Percentiles rank a stretch among this genome's conserved stretches.
These are phyloP conservation scores for Aspergillus hortae DNA, from an alignment of 2,329 filamentous ascomycete species.

Conservation along the genomic window DNA sequence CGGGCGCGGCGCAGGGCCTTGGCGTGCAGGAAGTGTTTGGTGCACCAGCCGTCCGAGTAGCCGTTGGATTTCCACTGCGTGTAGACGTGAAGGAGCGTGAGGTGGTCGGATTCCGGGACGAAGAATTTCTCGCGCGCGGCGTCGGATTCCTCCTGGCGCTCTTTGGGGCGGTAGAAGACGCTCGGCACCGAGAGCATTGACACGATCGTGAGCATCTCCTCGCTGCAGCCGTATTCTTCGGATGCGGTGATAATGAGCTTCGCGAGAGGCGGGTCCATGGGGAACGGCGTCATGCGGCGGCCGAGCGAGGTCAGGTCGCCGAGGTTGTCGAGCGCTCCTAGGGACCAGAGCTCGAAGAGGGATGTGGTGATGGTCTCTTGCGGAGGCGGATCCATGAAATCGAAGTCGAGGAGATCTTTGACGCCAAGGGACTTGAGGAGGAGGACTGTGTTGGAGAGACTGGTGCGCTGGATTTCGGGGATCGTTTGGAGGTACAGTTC, in stretches of 20 bases:
- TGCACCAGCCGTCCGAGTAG: slow-evolving; percentile 86
- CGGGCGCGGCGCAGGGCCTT: slow-evolving; percentile 88
- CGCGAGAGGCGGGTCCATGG: slow-evolving; percentile 93
- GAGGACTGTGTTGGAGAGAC: slow-evolving; percentile 89
- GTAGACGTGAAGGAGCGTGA: slow-evolving; percentile 94
- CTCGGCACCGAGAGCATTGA: slow-evolving; percentile 96
- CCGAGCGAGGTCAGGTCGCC: slow-evolving; percentile 87
- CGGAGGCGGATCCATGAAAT: slow-evolving; percentile 98
- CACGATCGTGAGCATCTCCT: slow-evolving; percentile 98
- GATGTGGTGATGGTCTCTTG: slow-evolving; percentile 98
- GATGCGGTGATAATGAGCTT: slow-evolving; percentile 92
- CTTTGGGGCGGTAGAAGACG: slow-evolving; percentile 95
- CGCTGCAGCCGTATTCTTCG: slow-evolving; percentile 84
- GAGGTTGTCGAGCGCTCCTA: slow-evolving; percentile 89
- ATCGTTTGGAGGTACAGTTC: slow-evolving; percentile 97
- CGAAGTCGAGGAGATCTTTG: slow-evolving; percentile 89
- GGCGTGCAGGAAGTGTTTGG: slow-evolving; percentile 89
- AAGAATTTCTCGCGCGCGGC: slow-evolving; percentile 96
- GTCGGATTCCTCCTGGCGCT: slow-evolving; percentile 94
- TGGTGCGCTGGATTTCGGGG: slow-evolving; percentile 94
- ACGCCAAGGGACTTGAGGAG: slow-evolving; percentile 93
- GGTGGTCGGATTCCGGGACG: slow-evolving; percentile 93
- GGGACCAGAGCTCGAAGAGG: slow-evolving; percentile 93
- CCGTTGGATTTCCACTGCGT: slow-evolving; percentile 92
- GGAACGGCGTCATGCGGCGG: slow-evolving; percentile 91